Conservation (phyloP, 441 rosid species). For the Adansonia rubrostipa region DNA sequence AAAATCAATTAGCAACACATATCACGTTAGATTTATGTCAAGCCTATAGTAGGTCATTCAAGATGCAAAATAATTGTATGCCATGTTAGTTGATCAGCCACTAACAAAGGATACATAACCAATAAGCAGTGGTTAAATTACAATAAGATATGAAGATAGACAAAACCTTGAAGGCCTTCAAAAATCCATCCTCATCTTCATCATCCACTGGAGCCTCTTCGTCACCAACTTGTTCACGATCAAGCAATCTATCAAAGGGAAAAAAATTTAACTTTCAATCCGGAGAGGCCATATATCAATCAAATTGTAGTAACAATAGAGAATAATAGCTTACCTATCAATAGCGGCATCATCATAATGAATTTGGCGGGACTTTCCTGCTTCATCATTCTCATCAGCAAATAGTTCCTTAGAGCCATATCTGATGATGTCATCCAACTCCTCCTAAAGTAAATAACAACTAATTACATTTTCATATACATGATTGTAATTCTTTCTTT, state of each 20-base stretch:
- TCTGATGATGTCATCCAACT: constrained; percentile 96
- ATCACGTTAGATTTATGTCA: constrained; percentile 7
- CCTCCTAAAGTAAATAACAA: constrained; percentile 66
- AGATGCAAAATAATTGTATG: background rate
- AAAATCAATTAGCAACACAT: background rate
- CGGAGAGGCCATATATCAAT: constrained; percentile 14
- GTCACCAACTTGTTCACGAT: constrained; percentile 18
- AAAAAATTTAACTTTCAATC: constrained; percentile 1
- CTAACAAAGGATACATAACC: background rate
- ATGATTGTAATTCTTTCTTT: background rate
- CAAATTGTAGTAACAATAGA: constrained; percentile 2
- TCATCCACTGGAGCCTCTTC: constrained; percentile 26
- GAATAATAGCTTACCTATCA: constrained; percentile 62
- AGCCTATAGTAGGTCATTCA: background rate
- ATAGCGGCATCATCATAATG: constrained; percentile 97
- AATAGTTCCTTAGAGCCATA: constrained; percentile 98
- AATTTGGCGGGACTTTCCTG: constrained; percentile 94
- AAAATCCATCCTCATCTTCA: constrained; percentile 26
- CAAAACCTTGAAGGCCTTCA: constrained; percentile 25
- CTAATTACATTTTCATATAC: constrained; percentile 13
- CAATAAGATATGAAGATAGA: background rate
- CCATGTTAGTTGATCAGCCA: constrained; percentile 13
- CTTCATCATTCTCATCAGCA: constrained; percentile 94
- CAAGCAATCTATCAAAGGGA: constrained; percentile 42
- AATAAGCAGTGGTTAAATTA: background rate